A percentile compares a stretch with the other conserved stretches of the same genome.
These are phyloP conservation scores for Nakaseomyces kungkrabaensis DNA, from an alignment of 1,139 yeast genomes.

Conservation along the genomic window DNA sequence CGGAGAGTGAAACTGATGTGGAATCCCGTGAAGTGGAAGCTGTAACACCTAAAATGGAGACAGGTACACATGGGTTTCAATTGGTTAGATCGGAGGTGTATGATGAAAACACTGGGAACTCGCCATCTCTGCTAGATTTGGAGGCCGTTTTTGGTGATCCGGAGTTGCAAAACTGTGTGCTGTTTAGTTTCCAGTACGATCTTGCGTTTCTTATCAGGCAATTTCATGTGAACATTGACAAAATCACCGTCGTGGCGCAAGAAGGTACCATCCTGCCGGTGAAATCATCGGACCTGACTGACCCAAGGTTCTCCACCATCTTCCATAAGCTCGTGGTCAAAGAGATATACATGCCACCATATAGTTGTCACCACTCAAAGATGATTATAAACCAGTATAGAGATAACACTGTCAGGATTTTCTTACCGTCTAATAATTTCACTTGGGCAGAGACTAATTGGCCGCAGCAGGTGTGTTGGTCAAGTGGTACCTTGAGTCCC, in stretches of 20 bases:
- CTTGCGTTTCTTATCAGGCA: slow-evolving; percentile 23
- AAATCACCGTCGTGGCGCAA: slow-evolving; percentile 26
- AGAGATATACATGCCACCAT: slow-evolving; percentile 28
- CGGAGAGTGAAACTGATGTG: background rate
- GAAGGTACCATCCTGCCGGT: slow-evolving; percentile 24
- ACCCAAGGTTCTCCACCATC: slow-evolving; percentile 2
- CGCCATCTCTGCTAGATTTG: slow-evolving; percentile 21
- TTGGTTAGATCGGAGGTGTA: slow-evolving; percentile 27
- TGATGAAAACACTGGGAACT: slow-evolving; percentile 14
- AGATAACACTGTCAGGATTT: slow-evolving; percentile 38
- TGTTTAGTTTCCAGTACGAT: slow-evolving; percentile 31
- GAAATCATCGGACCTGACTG: slow-evolving; percentile 3
- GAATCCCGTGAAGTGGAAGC: background rate
- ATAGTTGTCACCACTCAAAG: slow-evolving; percentile 53
- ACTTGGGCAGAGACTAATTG: slow-evolving; percentile 44
- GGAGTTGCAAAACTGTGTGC: slow-evolving; percentile 15
- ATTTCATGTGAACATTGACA: slow-evolving; percentile 10
- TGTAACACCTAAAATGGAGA: too few relatives aligned
- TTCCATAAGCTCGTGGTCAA: slow-evolving; percentile 13
- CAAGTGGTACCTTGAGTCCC: slow-evolving; percentile 16
- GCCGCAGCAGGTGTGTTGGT: slow-evolving; percentile 60
- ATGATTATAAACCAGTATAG: slow-evolving; percentile 49
- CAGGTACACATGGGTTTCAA: slow-evolving; percentile 11
- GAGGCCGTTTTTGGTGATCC: slow-evolving; percentile 23
- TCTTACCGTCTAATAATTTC: slow-evolving; percentile 53